Evolutionary conservation across 768 basidiomycete genomes (phyloP).

Genomic region (Grammothele lineata): DNA sequence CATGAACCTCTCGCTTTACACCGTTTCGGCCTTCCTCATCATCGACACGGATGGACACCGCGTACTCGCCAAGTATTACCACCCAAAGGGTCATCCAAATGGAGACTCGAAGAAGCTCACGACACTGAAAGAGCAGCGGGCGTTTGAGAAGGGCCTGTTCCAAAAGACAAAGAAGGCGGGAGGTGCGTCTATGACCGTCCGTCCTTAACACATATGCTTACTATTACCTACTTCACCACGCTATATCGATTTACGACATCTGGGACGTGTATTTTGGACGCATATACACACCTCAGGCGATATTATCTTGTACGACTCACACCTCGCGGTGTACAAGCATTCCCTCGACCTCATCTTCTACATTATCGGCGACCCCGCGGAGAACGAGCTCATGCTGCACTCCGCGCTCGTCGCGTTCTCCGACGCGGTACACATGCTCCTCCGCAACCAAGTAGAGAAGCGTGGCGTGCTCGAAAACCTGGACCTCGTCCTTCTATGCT

Average conservation of each 20-base stretch:
- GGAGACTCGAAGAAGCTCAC: slow-evolving; percentile 58
- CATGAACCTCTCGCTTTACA: slow-evolving; percentile 86
- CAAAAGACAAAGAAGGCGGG: slow-evolving; percentile 94
- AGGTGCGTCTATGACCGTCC: slow-evolving; percentile 58
- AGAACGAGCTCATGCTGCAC: slow-evolving; percentile 96
- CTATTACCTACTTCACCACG: no score
- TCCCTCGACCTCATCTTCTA: slow-evolving; percentile 95
- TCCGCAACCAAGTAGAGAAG: slow-evolving; percentile 94
- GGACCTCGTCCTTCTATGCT: slow-evolving; percentile 84
- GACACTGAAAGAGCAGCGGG: slow-evolving; percentile 86
- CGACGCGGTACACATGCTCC: slow-evolving; percentile 80
- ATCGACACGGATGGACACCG: slow-evolving; percentile 95
- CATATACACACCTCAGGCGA: slow-evolving; percentile 56
- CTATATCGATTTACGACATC: no score
- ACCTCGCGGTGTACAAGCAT: slow-evolving; percentile 91
- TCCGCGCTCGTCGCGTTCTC: slow-evolving; percentile 78
- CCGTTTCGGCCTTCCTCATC: slow-evolving; percentile 81
- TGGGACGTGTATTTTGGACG: not conserved
- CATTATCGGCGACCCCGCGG: slow-evolving; percentile 78
- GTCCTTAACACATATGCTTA: no score
- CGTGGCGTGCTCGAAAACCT: slow-evolving; percentile 91
- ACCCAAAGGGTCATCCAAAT: slow-evolving; percentile 57
- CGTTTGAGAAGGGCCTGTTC: slow-evolving; percentile 93
- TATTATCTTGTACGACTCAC: slow-evolving; percentile 86
- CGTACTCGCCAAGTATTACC: slow-evolving; percentile 94